Evolutionary conservation across 1,284 basidiomycete genomes (phyloP).

Genomic region (Melampsora larici-populina): DNA sequence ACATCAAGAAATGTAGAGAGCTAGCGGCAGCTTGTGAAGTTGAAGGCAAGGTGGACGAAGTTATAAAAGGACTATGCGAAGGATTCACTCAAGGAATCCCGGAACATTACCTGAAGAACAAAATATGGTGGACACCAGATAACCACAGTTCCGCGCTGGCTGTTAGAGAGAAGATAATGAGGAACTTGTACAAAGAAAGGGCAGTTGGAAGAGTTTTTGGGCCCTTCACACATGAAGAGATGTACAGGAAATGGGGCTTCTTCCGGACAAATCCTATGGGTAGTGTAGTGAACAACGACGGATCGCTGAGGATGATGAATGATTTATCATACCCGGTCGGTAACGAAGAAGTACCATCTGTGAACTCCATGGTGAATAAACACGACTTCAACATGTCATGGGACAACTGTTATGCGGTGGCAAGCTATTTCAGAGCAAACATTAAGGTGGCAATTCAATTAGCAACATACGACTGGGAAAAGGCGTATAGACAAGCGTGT

Average conservation of each 20-base stretch:
- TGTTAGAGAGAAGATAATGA: no score
- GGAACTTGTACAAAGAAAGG: no score
- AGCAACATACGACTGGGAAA: no score
- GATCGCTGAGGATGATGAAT: no score
- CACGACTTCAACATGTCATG: not conserved
- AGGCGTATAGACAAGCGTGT: no score
- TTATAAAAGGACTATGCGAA: not conserved
- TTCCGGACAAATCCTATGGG: no score
- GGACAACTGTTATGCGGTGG: not conserved
- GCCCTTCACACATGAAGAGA: no score
- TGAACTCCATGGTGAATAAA: not conserved
- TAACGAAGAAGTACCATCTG: not conserved
- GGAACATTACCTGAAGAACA: not conserved
- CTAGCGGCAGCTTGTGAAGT: not conserved
- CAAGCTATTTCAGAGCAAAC: not conserved
- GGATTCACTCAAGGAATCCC: slow-evolving; percentile 15
- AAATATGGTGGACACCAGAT: no score
- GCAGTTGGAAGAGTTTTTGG: not conserved
- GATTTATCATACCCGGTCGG: no score
- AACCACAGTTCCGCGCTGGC: no score
- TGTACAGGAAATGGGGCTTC: no score
- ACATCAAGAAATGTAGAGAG: not conserved
- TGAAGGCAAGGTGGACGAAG: not conserved
- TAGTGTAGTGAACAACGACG: no score
- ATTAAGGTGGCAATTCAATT: not conserved